Evolutionary conservation across 805 yeast genomes (phyloP).

Genomic region (Saturnispora kantuleensis): DNA sequence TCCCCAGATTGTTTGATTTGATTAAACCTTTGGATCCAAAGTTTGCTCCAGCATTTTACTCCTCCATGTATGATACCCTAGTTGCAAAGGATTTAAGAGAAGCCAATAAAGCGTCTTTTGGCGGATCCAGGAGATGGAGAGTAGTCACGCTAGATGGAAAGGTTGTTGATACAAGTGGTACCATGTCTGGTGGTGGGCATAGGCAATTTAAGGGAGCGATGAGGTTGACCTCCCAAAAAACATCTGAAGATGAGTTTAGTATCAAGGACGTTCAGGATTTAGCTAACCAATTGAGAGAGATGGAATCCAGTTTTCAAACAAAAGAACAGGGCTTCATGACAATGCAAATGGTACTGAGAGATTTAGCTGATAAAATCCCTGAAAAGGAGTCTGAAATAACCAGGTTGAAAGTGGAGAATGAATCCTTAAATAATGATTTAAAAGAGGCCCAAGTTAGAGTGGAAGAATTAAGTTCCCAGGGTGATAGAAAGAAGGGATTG

Average conservation of each 20-base stretch:
- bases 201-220: constrained; percentile 64
- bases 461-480: constrained; percentile 25
- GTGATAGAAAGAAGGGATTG: constrained; percentile 26
- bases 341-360: constrained; percentile 51
- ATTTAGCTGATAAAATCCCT: constrained; percentile 58
- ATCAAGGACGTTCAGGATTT: constrained; percentile 48
- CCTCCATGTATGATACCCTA: constrained; percentile 76
- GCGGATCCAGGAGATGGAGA: constrained; percentile 56
- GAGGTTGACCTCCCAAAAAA: constrained; percentile 38
- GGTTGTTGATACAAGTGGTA: constrained; percentile 85
- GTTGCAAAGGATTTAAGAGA: constrained; percentile 71
- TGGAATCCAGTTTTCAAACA: constrained; percentile 33
- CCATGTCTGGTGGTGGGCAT: constrained; percentile 94
- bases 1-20: constrained; percentile 78
- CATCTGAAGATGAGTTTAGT: constrained; percentile 19
- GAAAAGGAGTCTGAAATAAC: constrained; percentile 54
- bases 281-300: constrained; percentile 41
- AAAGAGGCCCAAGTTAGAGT: constrained; percentile 36
- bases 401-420: constrained; percentile 53
- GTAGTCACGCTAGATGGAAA: constrained; percentile 93
- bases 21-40: constrained; percentile 55
- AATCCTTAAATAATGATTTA: constrained; percentile 46
- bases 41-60: constrained; percentile 82
- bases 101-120: constrained; percentile 85
- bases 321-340: constrained; percentile 42